phyloP scores from a whole-genome alignment of 768 basidiomycete genomes.

The Termitomyces sp. region DNA sequence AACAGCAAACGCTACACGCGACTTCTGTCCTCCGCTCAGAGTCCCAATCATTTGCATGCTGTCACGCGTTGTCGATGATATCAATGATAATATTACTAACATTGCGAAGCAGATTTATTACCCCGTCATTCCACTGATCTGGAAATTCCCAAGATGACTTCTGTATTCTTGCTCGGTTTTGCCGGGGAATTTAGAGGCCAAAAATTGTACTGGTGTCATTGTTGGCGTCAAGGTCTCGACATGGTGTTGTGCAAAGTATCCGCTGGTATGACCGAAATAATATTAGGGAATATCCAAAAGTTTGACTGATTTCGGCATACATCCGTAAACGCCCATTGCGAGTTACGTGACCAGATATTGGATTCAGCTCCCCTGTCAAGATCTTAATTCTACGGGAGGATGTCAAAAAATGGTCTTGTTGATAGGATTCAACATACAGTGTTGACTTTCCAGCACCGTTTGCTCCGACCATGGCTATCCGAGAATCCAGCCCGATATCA shows the following conservation, averaged over 20 bases:
- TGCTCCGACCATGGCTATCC: slow-evolving; percentile 92
- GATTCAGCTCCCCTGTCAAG: slow-evolving; percentile 76
- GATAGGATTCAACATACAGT: slow-evolving; percentile 40
- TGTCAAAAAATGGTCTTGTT: background rate
- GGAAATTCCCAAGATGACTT: slow-evolving; percentile 92
- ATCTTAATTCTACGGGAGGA: slow-evolving; percentile 71
- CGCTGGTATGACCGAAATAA: slow-evolving; percentile 35
- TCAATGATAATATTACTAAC: background rate
- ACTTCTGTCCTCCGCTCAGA: slow-evolving; percentile 93
- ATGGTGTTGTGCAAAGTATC: slow-evolving; percentile 94
- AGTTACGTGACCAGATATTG: slow-evolving; percentile 72
- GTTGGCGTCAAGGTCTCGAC: slow-evolving; percentile 83
- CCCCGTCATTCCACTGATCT: slow-evolving; percentile 96
- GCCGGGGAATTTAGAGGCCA: slow-evolving; percentile 89
- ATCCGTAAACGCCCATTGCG: slow-evolving; percentile 89
- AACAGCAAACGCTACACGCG: slow-evolving; percentile 88
- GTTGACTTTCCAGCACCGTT: slow-evolving; percentile 98
- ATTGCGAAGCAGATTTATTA: slow-evolving; percentile 27
- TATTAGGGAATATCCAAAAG: slow-evolving; percentile 2
- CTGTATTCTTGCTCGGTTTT: slow-evolving; percentile 96
- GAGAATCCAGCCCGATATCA: slow-evolving; percentile 90
- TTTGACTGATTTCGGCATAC: slow-evolving; percentile 35
- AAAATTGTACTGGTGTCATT: slow-evolving; percentile 91
- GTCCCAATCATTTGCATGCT: slow-evolving; percentile 89
- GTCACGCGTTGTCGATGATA: background rate